A percentile compares a stretch with the other conserved stretches of the same genome.
Evolutionary conservation across 2,329 filamentous ascomycete genomes (phyloP).

Genomic region (Colletotrichum orchidophilum): DNA sequence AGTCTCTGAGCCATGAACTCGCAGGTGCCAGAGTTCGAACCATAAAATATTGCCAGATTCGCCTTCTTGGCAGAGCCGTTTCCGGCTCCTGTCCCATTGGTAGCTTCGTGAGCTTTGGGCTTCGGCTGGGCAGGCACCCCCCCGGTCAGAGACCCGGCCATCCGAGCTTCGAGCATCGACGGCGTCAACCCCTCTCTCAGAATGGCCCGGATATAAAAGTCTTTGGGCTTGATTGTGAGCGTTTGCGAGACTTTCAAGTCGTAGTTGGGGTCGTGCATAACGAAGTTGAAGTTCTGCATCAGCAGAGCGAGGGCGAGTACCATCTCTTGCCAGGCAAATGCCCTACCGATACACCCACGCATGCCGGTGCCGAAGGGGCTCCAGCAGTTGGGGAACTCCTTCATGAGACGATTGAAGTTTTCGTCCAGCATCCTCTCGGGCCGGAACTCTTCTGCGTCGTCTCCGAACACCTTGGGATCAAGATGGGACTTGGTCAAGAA

Average conservation of each 20-base stretch:
- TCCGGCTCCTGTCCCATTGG: not conserved
- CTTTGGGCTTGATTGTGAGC: conserved; percentile 68
- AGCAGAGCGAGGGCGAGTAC: conserved; percentile 60
- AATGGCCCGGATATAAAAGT: conserved; percentile 66
- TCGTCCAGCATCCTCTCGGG: conserved; percentile 72
- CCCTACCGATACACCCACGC: conserved; percentile 61
- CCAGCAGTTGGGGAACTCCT: conserved; percentile 47
- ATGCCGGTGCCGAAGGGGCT: conserved; percentile 65
- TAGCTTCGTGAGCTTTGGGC: not conserved
- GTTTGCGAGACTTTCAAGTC: conserved; percentile 61
- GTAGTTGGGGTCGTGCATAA: conserved; percentile 66
- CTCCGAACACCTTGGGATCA: conserved; percentile 65
- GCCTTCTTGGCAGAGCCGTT: conserved; percentile 35
- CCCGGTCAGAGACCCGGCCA: conserved; percentile 46
- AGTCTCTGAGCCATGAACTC: conserved; percentile 71
- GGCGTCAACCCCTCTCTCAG: conserved; percentile 54
- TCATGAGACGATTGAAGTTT: conserved; percentile 48
- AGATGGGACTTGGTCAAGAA: conserved; percentile 60
- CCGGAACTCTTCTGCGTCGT: conserved; percentile 65
- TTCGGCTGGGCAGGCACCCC: not conserved
- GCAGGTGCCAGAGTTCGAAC: conserved; percentile 77
- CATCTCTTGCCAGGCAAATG: conserved; percentile 64
- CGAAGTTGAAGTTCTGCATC: conserved; percentile 74
- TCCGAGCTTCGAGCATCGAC: conserved; percentile 54
- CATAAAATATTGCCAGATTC: conserved; percentile 70